Percentiles rank a stretch among this genome's conserved stretches.
These are phyloP conservation scores for Candida neerlandica DNA, from an alignment of 1,139 yeast species.

Conservation along the genomic window DNA sequence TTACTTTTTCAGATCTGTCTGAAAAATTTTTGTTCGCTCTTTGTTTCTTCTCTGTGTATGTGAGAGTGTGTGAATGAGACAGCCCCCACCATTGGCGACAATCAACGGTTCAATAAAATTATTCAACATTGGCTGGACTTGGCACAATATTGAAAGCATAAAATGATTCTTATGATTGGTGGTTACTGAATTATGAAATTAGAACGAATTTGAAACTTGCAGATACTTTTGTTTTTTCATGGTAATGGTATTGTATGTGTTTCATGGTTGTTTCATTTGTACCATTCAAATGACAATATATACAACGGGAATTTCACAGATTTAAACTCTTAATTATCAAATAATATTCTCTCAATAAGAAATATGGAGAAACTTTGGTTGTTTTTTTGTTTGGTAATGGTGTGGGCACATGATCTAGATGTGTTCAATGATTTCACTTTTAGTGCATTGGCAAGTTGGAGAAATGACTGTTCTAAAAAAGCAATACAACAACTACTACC, in stretches of 20 bases:
- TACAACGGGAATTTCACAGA: neutral
- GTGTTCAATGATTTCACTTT: neutral
- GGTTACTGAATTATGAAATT: neutral
- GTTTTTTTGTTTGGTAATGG: neutral
- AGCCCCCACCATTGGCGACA: no score
- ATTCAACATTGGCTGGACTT: no score
- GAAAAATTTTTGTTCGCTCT: neutral
- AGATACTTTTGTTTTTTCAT: neutral
- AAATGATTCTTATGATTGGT: no score
- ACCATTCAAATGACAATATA: neutral
- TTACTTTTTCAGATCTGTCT: neutral
- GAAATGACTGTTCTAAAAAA: constrained; percentile 24
- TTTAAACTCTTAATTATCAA: neutral
- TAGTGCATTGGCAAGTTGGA: constrained; percentile 7
- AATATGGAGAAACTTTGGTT: neutral
- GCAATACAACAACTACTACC: constrained; percentile 31
- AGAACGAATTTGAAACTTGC: neutral
- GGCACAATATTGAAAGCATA: no score
- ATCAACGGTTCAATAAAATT: no score
- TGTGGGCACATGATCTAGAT: neutral
- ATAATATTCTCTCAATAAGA: neutral
- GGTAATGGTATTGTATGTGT: neutral
- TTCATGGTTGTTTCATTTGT: neutral
- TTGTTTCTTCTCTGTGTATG: neutral
- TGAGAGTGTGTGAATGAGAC: no score